phyloP scores from a whole-genome alignment of 495 filamentous ascomycete genomes.

The Sabuloglossum arenarium region DNA sequence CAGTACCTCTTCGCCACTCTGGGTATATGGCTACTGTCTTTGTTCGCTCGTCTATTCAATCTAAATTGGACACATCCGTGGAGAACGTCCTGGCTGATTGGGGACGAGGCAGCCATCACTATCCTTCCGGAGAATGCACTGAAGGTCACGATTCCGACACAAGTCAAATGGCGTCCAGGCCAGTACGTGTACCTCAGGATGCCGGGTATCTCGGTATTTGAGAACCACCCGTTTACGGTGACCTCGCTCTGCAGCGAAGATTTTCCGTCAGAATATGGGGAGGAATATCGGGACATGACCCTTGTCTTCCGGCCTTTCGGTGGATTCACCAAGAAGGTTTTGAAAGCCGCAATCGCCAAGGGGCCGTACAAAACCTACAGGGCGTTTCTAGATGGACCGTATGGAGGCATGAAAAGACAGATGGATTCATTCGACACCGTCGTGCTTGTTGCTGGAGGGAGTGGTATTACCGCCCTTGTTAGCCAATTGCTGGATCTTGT shows the following conservation, averaged over 20 bases:
- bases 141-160: slow-evolving; percentile 81
- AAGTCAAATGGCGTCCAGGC: slow-evolving; percentile 81
- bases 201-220: slow-evolving; percentile 70
- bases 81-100: slow-evolving; percentile 55
- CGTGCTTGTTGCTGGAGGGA: slow-evolving; percentile 80
- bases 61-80: slow-evolving; percentile 78
- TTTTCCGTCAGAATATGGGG: slow-evolving; percentile 73
- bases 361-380: slow-evolving; percentile 74
- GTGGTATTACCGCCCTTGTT: slow-evolving; percentile 83
- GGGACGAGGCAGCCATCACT: slow-evolving; percentile 72
- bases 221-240: slow-evolving; percentile 93
- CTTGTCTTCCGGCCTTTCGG: slow-evolving; percentile 80
- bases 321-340: slow-evolving; percentile 68
- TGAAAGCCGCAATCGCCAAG: slow-evolving; percentile 55
- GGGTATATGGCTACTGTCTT: slow-evolving; percentile 51
- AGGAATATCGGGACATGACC: slow-evolving; percentile 68
- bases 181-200: slow-evolving; percentile 91
- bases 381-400: slow-evolving; percentile 81
- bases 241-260: slow-evolving; percentile 73
- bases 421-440: slow-evolving; percentile 87
- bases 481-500: slow-evolving; percentile 78
- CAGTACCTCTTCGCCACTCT: slow-evolving; percentile 68
- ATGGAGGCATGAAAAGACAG: slow-evolving; percentile 81
- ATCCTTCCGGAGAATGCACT: slow-evolving; percentile 79
- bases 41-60: slow-evolving; percentile 27